Conservation (phyloP, 2,329 filamentous ascomycete species). For the Byssochlamys sp. region DNA sequence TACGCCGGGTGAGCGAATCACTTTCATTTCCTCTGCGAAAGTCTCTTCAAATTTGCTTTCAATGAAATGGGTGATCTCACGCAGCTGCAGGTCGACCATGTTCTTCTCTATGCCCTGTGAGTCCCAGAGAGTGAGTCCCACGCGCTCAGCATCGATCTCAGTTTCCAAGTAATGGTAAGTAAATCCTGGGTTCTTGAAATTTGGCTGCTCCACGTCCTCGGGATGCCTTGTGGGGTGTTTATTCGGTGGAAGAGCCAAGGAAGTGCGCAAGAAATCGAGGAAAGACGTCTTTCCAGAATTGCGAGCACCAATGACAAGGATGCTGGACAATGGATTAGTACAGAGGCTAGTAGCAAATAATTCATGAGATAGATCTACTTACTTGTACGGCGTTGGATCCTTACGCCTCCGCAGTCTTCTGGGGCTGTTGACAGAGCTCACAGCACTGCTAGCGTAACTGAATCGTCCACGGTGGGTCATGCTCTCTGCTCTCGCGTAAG, state of each 20-base stretch:
- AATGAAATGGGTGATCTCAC: conserved; percentile 82
- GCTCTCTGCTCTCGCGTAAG: conserved; percentile 77
- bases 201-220: conserved; percentile 48
- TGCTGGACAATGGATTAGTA: conserved; percentile 43
- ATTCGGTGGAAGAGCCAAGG: conserved; percentile 70
- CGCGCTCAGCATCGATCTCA: conserved; percentile 81
- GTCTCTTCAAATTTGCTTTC: conserved; percentile 99
- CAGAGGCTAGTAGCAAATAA: not conserved
- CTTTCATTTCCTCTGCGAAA: conserved; percentile 94
- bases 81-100: conserved; percentile 84
- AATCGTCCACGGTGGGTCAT: conserved; percentile 95
- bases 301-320: conserved; percentile 79
- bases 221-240: conserved; percentile 54
- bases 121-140: conserved; percentile 92
- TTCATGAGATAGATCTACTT: conserved; percentile 35
- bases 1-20: conserved; percentile 80
- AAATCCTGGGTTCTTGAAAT: conserved; percentile 55
- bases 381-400: conserved; percentile 98
- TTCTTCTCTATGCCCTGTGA: conserved; percentile 91
- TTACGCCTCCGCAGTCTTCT: conserved; percentile 85
- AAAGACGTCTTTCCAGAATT: conserved; percentile 92
- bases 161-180: conserved; percentile 85
- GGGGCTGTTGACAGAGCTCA: conserved; percentile 87
- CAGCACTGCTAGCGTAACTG: conserved; percentile 86
- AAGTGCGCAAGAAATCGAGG: conserved; percentile 84